Evolutionary conservation across 73 alveolate species (phyloP), one percentile per base, ranked within the genome.

Genomic region (Paramecium caudatum): DNA sequence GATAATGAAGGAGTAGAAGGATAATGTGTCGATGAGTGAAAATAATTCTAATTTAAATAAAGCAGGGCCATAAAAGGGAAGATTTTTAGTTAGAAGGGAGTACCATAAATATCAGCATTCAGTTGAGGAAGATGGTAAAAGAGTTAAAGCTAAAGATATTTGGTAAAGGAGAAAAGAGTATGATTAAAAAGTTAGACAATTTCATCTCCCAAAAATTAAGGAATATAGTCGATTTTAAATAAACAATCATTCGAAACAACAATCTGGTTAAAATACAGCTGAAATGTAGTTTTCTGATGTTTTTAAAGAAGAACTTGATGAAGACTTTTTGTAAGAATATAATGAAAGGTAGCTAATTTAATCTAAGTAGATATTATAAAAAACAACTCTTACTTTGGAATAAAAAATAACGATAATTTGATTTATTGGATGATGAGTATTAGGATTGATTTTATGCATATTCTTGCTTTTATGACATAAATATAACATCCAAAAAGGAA

Each of bases 111-210:
- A 55, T 55, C 30, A 55, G 17, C n/a, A 3, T 10, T 23, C 41
- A 1, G 1, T 55, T 55, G 80, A 43, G 45, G 80, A 55, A 7
- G 46, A 25, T 6, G 80, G 80, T 1, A 55, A 55, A 55, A 55
- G n/a, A 43, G 30, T 55, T 23, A 55, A 10, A 55, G 84, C 84
- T 3, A 43, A 68, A 36, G 84, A 68, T n/a, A 68, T 68, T 1
- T 68, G 84, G 84, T 32, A 68, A 33, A 32, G 84, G 13, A 68
- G 84, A 68, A 68, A 68, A 19, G 84, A 68, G 9, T 68, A 68
- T 68, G 84, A 68, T 32, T 5, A 68, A 15, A 68, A 68, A 37
- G 84, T 68, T 2, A 68, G 50, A 34, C 15, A 68, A 37, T 68
- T 68, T 16, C 84, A 68, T 68, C 34, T 68, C 9, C 84, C 84